Evolutionary conservation across 805 yeast genomes (phyloP).

Genomic region (Metschnikowia proteae): DNA sequence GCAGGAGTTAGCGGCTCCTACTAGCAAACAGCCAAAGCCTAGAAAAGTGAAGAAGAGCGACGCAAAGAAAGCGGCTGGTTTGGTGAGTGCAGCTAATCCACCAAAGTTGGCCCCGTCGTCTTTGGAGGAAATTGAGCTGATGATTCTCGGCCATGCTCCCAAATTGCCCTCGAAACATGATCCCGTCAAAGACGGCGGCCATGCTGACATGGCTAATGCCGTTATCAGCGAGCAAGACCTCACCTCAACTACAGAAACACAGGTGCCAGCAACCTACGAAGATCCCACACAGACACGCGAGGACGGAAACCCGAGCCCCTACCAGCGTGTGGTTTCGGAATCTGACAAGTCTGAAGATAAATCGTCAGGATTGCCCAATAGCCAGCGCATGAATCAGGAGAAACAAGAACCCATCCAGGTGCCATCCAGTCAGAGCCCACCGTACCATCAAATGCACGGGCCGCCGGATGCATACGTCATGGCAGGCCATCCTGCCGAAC

Average conservation of each 20-base stretch:
- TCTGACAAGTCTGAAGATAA: not conserved
- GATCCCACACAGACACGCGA: not conserved
- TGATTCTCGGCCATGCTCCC: conserved; percentile 33
- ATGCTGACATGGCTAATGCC: conserved; percentile 16
- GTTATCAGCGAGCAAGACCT: conserved; percentile 13
- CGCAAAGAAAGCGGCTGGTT: not conserved
- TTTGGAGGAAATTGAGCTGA: conserved; percentile 36
- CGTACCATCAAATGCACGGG: not conserved
- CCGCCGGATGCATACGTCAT: not conserved
- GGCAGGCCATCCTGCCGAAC: not conserved
- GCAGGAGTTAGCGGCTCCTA: not conserved
- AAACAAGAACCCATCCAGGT: not conserved
- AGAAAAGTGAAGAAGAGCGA: conserved; percentile 5
- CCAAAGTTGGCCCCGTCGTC: conserved; percentile 21
- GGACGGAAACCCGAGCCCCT: not conserved
- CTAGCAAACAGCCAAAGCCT: not conserved
- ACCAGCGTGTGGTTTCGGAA: not conserved
- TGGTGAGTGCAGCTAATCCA: not conserved
- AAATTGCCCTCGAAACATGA: conserved; percentile 10
- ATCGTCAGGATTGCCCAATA: not conserved
- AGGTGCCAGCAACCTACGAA: not conserved
- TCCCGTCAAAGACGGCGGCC: conserved; percentile 8
- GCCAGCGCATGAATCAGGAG: not conserved
- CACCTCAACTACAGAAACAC: not conserved
- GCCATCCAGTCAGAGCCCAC: not conserved